A percentile compares a stretch with the other conserved stretches of the same genome.
Evolutionary conservation across 169 alveolate species (phyloP).

Genomic region (Blepharisma undulans): DNA sequence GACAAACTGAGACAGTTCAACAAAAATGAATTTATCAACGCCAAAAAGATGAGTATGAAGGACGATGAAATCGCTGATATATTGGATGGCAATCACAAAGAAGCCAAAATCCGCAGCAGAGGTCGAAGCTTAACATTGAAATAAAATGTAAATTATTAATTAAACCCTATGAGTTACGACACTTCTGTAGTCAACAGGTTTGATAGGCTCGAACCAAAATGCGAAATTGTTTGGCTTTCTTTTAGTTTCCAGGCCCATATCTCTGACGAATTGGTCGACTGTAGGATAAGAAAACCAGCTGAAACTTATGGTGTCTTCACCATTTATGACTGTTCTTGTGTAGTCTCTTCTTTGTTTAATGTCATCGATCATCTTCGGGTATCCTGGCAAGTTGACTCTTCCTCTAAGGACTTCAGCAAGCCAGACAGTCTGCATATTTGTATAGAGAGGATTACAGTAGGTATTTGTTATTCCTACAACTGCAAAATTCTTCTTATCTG

Average conservation of each 20-base stretch:
- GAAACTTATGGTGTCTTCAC: neutral
- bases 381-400: constrained; percentile 15
- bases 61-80: neutral
- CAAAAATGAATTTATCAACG: neutral
- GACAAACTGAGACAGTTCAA: neutral
- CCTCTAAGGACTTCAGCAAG: constrained; percentile 30
- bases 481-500: constrained; percentile 29
- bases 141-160: neutral
- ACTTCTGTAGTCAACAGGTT: neutral
- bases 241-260: constrained; percentile 1
- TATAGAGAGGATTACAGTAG: neutral
- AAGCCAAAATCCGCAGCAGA: neutral
- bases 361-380: neutral
- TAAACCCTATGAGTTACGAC: constrained; percentile 32
- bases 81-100: neutral
- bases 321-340: neutral
- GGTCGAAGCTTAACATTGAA: neutral
- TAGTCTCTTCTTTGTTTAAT: neutral
- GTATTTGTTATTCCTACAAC: constrained; percentile 4
- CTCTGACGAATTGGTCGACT: constrained; percentile 14
- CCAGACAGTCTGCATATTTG: constrained; percentile 35
- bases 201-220: neutral
- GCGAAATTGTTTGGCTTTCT: neutral
- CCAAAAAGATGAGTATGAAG: neutral
- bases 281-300: neutral